Evolutionary conservation across 1,284 basidiomycete genomes (phyloP), one percentile per base, ranked within the genome.

Genomic region (Polyporus tsugae): DNA sequence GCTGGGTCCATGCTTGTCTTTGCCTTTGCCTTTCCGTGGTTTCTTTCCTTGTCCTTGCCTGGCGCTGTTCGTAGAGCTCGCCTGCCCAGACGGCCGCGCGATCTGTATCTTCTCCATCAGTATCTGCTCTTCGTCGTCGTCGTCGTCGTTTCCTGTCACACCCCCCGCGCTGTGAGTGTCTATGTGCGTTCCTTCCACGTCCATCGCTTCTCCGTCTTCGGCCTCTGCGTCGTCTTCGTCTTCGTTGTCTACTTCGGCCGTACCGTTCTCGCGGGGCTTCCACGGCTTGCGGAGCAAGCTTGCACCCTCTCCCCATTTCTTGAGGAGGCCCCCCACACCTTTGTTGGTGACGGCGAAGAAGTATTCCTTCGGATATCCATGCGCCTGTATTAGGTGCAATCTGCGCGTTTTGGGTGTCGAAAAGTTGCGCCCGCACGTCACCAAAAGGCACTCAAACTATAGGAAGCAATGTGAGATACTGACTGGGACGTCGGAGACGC

Each of bases 291-390:
- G 82, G 64, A 94, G 83, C 81, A 95, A 82, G 75, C 91, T 94
- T 9, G 87, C 93, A 11, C 92, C 93, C 71, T 92, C 91, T 11
- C 93, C 93, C 91, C 92, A 94, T 74, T 82, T 87, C 76, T 87
- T 86, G 68, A 94, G 77, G 25, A 94, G 80, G 1, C 89, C 91
- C 10, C 92, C 93, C 9, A 96, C 88, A 29, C 95, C 95, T 78
- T 94, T 95, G 78, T 95, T 95, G 10, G 93, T 95, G 55, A 97
- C 91, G 29, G 90, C 87, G 78, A 96, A 97, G 80, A 94, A 96
- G 80, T 91, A 97, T 74, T 95, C 87, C 77, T 92, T 91, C 1
- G 95, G 95, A 75, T 92, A 97, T 53, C 85, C 86, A 75, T 97
- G 95, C 22, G 85, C 87, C 75, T 91, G 85, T 63, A 97, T 94